Evolutionary conservation across 306 rosid species (phyloP).

Genomic region (Oxytropis ochrocephala): DNA sequence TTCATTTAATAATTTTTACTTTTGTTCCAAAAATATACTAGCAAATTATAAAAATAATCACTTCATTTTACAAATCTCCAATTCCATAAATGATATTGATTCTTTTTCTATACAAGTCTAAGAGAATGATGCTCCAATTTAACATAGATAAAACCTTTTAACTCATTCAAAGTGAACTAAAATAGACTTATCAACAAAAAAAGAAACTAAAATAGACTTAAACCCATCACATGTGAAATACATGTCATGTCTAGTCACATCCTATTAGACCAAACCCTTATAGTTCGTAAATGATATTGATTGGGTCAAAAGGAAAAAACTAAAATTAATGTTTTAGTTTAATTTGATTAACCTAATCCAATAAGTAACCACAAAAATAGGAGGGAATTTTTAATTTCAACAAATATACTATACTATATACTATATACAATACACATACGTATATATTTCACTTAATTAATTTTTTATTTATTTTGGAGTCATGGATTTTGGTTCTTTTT

Average conservation of each 20-base stretch:
- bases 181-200: too few relatives aligned
- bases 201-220: too few relatives aligned
- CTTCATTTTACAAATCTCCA: background rate
- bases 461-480: background rate
- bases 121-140: too few relatives aligned
- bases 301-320: background rate
- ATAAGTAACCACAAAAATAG: background rate
- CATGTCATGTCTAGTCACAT: too few relatives aligned
- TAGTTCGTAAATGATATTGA: background rate
- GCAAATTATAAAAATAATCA: background rate
- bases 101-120: too few relatives aligned
- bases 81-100: background rate
- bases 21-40: background rate
- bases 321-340: background rate
- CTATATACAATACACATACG: background rate
- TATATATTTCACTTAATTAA: background rate
- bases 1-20: background rate
- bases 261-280: too few relatives aligned
- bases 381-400: background rate
- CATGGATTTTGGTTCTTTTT: conserved; percentile 42
- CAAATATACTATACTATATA: background rate
- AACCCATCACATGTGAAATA: too few relatives aligned
- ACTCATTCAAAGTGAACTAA: too few relatives aligned
- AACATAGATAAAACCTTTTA: too few relatives aligned
- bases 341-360: conserved; percentile 24